Conservation (phyloP, 2,329 filamentous ascomycete species). For the Fusarium sp. region DNA sequence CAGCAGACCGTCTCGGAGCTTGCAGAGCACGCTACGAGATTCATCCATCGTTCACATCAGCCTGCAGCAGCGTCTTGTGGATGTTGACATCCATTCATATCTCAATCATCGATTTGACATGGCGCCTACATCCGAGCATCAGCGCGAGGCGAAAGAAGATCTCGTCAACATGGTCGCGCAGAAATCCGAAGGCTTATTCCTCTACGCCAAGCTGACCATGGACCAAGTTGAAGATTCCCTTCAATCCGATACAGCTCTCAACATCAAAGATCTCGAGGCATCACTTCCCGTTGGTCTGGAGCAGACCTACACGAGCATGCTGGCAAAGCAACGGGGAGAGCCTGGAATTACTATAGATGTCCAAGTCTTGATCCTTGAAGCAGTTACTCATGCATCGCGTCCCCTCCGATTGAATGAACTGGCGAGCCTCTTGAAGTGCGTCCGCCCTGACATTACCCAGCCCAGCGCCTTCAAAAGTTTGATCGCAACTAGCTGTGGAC, state of each 20-base stretch:
- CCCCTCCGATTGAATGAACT: constrained; percentile 56
- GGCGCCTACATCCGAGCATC: background rate
- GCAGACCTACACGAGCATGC: constrained; percentile 50
- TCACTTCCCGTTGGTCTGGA: constrained; percentile 38
- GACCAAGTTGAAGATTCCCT: constrained; percentile 32
- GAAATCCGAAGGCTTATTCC: constrained; percentile 36
- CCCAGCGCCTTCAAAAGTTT: constrained; percentile 49
- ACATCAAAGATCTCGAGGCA: constrained; percentile 15
- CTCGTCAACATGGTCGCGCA: constrained; percentile 33
- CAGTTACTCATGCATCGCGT: constrained; percentile 54
- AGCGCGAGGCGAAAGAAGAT: constrained; percentile 10
- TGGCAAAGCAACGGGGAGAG: constrained; percentile 51
- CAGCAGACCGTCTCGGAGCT: constrained; percentile 33
- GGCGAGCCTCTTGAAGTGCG: constrained; percentile 38
- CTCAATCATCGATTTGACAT: constrained; percentile 33
- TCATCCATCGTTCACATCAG: constrained; percentile 41
- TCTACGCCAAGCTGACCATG: constrained; percentile 42
- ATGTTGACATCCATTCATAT: constrained; percentile 36
- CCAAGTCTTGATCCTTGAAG: constrained; percentile 53
- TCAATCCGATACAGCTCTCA: background rate
- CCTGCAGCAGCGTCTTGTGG: constrained; percentile 36
- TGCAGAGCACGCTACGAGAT: constrained; percentile 33
- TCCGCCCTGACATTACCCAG: constrained; percentile 31
- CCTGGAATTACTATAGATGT: constrained; percentile 45
- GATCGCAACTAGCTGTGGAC: constrained; percentile 53